phyloP scores from a whole-genome alignment of 2,329 filamentous ascomycete genomes.

The Fusarium nodosum region DNA sequence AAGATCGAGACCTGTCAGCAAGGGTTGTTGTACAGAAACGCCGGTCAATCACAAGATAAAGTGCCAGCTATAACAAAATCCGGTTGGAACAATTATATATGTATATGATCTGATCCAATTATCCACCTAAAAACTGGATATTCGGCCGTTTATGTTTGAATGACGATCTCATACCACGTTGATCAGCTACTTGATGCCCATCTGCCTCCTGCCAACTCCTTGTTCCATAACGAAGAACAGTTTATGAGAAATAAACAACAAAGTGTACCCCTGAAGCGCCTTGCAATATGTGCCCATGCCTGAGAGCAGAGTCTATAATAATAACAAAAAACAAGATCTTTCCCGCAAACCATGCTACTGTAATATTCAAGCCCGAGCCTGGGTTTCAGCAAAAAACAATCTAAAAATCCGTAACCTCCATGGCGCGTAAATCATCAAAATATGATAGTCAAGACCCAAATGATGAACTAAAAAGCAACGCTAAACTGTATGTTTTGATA shows the following conservation, averaged over 20 bases:
- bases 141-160: constrained; percentile 9
- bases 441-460: constrained; percentile 24
- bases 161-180: background rate
- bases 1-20: constrained; percentile 37
- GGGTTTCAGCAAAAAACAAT: constrained; percentile 27
- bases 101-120: constrained; percentile 20
- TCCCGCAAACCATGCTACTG: constrained; percentile 29
- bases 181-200: constrained; percentile 4
- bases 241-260: constrained; percentile 5
- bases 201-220: background rate
- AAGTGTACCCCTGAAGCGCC: constrained; percentile 19
- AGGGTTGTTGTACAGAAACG: constrained; percentile 15
- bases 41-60: constrained; percentile 7
- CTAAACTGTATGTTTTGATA: constrained; percentile 20
- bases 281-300: constrained; percentile 17
- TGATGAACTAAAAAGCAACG: constrained; percentile 3
- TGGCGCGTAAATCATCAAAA: constrained; percentile 32
- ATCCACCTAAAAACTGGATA: background rate
- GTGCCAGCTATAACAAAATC: constrained; percentile 1
- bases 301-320: constrained; percentile 32
- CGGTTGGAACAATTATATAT: constrained; percentile 1
- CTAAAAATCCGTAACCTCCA: constrained; percentile 27
- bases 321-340: constrained; percentile 3
- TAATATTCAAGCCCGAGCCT: constrained; percentile 26
- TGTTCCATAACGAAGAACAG: background rate